Evolutionary conservation across 495 filamentous ascomycete genomes (phyloP), one percentile per base, ranked within the genome.

Genomic region (Xylaria telfairii): DNA sequence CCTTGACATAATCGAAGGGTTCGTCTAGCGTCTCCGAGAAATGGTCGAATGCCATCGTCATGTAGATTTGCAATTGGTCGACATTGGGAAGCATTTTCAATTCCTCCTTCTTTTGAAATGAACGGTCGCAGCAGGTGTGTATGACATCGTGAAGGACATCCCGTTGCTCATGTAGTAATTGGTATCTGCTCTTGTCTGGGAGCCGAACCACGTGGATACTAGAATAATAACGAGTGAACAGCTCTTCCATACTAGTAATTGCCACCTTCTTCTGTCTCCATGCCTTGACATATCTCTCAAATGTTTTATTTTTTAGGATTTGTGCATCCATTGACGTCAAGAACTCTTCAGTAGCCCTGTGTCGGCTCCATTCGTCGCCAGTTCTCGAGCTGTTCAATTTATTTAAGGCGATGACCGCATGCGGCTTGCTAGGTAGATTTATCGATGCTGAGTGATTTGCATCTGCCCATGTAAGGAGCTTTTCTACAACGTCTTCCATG

Each of bases 401-500:
- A 15, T 53, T 53, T 8, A 53, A 26, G 24, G 24, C 49, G 21
- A 53, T 53, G 49, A 53, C n/a, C 24, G 49, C 49, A 26, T 53
- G 49, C 7, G 49, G 49, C 49, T 53, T 53, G 4, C 49, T 53
- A 26, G 49, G 49, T 24, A 53, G 49, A 53, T 53, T 53, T 21
- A 53, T 53, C 3, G 49, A 53, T 21, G 49, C 49, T 9, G 49
- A 53, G 49, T 53, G 24, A 53, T 53, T 53, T 13, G n/a, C n/a
- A 26, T 53, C 49, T 5, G 49, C 49, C 49, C 49, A 53, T 2
- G 24, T 24, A 3, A 53, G 49, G 6, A 53, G 49, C 10, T 15
- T 53, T 53, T 53, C n/a, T 10, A 53, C 49, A 53, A 53, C 49
- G 24, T 53, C 49, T 26, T 53, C 49, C 49, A 53, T 53, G 10